Evolutionary conservation across 2,329 filamentous ascomycete genomes (phyloP).

Genomic region (Elsinoe perseae): DNA sequence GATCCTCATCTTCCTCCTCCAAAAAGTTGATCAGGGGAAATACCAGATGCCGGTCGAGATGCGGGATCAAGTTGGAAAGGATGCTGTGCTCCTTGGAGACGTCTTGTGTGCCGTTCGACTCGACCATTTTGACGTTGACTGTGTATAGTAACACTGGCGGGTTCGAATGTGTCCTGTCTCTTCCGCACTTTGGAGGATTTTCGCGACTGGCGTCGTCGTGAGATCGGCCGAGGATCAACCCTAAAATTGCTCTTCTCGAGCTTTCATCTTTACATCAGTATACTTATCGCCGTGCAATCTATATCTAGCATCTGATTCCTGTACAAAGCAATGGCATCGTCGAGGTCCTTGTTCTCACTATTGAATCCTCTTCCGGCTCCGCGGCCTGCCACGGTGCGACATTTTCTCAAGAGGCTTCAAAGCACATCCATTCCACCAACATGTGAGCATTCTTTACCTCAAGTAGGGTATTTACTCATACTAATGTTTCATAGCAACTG

Average conservation of each 20-base stretch:
- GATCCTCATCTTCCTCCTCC: constrained; percentile 69
- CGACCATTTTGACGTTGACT: constrained; percentile 32
- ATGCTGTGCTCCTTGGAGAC: constrained; percentile 68
- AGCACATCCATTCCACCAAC: neutral
- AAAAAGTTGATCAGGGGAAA: constrained; percentile 94
- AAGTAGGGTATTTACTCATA: neutral
- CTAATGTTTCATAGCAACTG: constrained; percentile 13
- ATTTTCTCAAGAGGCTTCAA: constrained; percentile 23
- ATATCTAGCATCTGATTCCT: no score
- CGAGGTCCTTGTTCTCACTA: constrained; percentile 31
- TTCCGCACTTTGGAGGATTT: constrained; percentile 16
- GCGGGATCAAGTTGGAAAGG: constrained; percentile 78
- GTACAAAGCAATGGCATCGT: constrained; percentile 18
- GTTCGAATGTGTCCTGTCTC: neutral
- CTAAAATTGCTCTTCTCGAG: neutral
- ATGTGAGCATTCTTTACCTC: neutral
- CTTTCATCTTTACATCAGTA: neutral
- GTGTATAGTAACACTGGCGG: constrained; percentile 17
- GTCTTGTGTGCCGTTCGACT: constrained; percentile 36
- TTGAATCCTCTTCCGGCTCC: constrained; percentile 35
- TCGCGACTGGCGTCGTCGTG: constrained; percentile 9
- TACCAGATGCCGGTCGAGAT: constrained; percentile 92
- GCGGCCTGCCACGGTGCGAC: constrained; percentile 30
- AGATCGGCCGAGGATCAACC: constrained; percentile 12
- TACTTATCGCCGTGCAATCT: no score